Percentiles rank a stretch among this genome's conserved stretches.
Evolutionary conservation across 495 filamentous ascomycete genomes (phyloP).

Genomic region (Aspergillus sclerotiicarbonarius): DNA sequence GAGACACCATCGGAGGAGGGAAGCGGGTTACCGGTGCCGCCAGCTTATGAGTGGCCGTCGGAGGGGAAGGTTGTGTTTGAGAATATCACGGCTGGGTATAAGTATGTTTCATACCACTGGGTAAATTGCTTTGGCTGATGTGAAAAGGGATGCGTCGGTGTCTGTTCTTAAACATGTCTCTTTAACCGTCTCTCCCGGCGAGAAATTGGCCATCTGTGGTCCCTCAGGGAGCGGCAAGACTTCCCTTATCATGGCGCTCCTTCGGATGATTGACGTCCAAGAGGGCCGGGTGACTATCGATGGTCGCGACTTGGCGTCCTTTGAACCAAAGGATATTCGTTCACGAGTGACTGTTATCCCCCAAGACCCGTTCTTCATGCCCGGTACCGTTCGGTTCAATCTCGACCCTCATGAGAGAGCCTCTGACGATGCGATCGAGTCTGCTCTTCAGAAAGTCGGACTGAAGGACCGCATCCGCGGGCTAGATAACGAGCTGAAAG

Average conservation of each 20-base stretch:
- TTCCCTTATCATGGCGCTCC: slow-evolving; percentile 13
- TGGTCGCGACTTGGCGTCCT: slow-evolving; percentile 19
- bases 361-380: slow-evolving; percentile 29
- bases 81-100: slow-evolving; percentile 25
- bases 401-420: slow-evolving; percentile 20
- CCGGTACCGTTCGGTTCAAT: slow-evolving; percentile 32
- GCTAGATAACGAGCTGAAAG: slow-evolving; percentile 4
- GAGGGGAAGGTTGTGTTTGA: slow-evolving; percentile 24
- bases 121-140: no score
- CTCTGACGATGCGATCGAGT: slow-evolving; percentile 17
- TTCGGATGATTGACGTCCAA: slow-evolving; percentile 13
- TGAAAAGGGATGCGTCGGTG: no score
- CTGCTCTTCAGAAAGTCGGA: slow-evolving; percentile 22
- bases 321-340: slow-evolving; percentile 9
- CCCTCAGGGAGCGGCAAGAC: slow-evolving; percentile 38
- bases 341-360: slow-evolving; percentile 32
- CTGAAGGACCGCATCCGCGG: slow-evolving; percentile 23
- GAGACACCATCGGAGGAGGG: slow-evolving; percentile 31
- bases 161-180: slow-evolving; percentile 25
- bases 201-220: slow-evolving; percentile 40
- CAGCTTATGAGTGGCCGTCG: slow-evolving; percentile 25
- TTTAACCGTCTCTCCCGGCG: slow-evolving; percentile 26
- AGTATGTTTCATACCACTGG: no score
- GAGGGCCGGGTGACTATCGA: slow-evolving; percentile 13
- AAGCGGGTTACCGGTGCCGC: not conserved